phyloP scores from a whole-genome alignment of 306 rosid genomes.

The Castanea sativa region DNA sequence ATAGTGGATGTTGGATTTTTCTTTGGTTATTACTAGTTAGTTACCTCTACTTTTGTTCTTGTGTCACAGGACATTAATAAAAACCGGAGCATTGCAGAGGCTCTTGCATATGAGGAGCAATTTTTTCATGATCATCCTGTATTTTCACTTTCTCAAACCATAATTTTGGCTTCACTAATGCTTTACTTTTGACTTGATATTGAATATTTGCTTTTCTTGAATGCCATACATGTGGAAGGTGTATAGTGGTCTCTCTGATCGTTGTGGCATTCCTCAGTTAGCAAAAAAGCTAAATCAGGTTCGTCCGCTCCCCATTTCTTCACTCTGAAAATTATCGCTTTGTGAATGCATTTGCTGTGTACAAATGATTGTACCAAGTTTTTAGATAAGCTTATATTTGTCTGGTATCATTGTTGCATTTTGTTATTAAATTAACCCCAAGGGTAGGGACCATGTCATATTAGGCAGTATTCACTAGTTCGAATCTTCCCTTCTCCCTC shows the following conservation, averaged over 20 bases:
- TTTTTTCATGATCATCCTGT: conserved; percentile 93
- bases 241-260: conserved; percentile 79
- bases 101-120: conserved; percentile 79
- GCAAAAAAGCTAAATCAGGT: conserved; percentile 97
- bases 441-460: too few relatives aligned
- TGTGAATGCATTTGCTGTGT: not conserved
- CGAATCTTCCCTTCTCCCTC: too few relatives aligned
- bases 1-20: conserved; percentile 2
- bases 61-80: conserved; percentile 65
- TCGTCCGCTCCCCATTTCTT: not conserved
- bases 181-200: conserved; percentile 4
- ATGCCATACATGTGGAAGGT: conserved; percentile 43
- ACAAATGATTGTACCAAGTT: not conserved
- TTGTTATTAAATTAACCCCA: not conserved
- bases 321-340: not conserved
- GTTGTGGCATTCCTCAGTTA: conserved; percentile 91
- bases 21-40: conserved; percentile 11
- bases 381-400: not conserved
- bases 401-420: not conserved
- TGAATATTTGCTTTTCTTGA: conserved; percentile 17
- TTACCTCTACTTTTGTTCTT: not conserved
- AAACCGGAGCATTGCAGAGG: conserved; percentile 88
- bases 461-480: too few relatives aligned
- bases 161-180: not conserved
- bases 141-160: conserved; percentile 27